These are phyloP conservation scores for Boletellus dicymbophilus DNA, from an alignment of 1,284 basidiomycete genomes.

Conservation along the genomic window DNA sequence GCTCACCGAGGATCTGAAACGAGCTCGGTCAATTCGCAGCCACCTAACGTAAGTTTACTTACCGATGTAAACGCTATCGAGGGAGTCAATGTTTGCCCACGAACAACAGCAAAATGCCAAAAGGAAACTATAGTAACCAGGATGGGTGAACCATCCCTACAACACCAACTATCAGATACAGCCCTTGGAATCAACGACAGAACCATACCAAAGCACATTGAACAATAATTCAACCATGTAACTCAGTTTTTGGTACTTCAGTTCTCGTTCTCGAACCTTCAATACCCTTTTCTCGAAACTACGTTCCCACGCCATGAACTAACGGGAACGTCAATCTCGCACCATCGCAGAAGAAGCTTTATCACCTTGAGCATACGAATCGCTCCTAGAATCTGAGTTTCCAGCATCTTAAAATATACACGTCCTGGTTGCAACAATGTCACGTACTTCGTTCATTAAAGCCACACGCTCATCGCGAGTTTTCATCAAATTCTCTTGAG, in stretches of 20 bases:
- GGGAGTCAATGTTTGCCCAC: constrained; percentile 72
- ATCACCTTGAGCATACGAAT: constrained; percentile 91
- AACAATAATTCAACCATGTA: constrained; percentile 84
- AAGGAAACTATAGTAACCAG: constrained; percentile 78
- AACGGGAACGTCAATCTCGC: constrained; percentile 10
- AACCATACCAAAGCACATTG: constrained; percentile 73
- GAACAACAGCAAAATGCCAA: constrained; percentile 80
- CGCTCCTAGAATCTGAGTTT: constrained; percentile 69
- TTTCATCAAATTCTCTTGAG: constrained; percentile 92
- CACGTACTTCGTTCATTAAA: constrained; percentile 84
- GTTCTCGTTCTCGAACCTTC: constrained; percentile 75
- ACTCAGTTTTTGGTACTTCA: constrained; percentile 83
- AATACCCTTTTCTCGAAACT: constrained; percentile 82
- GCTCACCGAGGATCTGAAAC: constrained; percentile 50
- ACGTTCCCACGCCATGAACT: constrained; percentile 96
- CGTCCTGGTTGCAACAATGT: background rate
- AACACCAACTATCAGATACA: constrained; percentile 4
- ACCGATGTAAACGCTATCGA: constrained; percentile 76
- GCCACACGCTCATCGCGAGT: constrained; percentile 87
- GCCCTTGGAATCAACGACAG: constrained; percentile 5
- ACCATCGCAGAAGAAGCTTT: background rate
- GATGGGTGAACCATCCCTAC: constrained; percentile 73
- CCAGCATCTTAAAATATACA: constrained; percentile 1
- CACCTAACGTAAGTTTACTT: constrained; percentile 23
- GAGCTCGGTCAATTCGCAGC: constrained; percentile 2